Evolutionary conservation across 352 stramenopile species (phyloP).

Genomic region (Globisporangium takayamanum): DNA sequence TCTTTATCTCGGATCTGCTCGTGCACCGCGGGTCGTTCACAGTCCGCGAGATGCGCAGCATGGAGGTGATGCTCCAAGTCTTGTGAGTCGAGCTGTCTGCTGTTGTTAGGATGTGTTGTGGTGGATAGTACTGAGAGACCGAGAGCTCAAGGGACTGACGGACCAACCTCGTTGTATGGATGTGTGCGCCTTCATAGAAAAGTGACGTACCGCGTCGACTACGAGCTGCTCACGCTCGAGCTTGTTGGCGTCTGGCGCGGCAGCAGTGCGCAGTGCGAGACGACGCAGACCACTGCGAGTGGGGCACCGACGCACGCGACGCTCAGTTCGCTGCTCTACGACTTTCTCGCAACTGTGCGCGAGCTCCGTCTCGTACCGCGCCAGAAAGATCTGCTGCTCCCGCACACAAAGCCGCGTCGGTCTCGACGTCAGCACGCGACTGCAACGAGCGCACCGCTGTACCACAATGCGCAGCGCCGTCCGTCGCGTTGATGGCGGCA

Average conservation of each 20-base stretch:
- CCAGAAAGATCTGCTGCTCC: constrained; percentile 63
- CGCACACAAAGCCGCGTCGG: constrained; percentile 9
- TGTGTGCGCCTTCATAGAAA: constrained; percentile 8
- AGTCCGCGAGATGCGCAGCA: constrained; percentile 47
- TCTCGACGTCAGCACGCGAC: constrained; percentile 3
- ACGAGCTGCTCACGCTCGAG: constrained; percentile 15
- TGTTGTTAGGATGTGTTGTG: not conserved
- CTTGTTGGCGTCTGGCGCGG: constrained; percentile 18
- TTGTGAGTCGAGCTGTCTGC: constrained; percentile 44
- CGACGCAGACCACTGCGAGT: not conserved
- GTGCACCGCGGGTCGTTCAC: constrained; percentile 53
- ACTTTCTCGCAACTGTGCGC: constrained; percentile 73
- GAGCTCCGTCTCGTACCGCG: constrained; percentile 72
- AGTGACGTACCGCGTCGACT: constrained; percentile 13
- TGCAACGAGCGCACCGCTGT: too few species aligned
- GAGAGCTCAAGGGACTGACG: not conserved
- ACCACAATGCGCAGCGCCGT: too few species aligned
- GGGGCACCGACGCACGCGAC: constrained; percentile 24
- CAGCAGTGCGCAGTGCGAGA: not conserved
- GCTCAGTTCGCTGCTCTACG: constrained; percentile 46
- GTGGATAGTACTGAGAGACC: not conserved
- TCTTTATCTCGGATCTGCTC: constrained; percentile 68
- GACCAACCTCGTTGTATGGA: not conserved
- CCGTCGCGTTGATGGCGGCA: too few species aligned
- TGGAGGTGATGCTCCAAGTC: constrained; percentile 77